Evolutionary conservation across 352 stramenopile genomes (phyloP).

Genomic region (Blastocystis sp.): DNA sequence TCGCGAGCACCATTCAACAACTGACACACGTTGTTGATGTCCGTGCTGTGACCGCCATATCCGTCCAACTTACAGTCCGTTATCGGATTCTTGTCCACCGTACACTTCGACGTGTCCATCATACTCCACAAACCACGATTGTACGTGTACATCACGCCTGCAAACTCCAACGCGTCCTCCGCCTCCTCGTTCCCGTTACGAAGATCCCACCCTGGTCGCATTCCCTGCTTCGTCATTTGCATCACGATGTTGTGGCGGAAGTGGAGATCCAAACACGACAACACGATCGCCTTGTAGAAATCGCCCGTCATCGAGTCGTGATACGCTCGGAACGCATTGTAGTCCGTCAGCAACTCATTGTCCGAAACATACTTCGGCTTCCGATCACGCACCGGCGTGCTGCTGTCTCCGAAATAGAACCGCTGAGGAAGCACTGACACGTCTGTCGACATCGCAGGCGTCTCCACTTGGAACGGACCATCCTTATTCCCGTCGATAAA

Average conservation of each 20-base stretch:
- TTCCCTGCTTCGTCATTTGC: slow-evolving; percentile 46
- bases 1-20: background rate
- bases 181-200: slow-evolving; percentile 1
- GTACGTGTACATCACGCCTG: slow-evolving; percentile 43
- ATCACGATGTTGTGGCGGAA: slow-evolving; percentile 51
- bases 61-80: slow-evolving; percentile 42
- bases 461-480: slow-evolving; percentile 52
- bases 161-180: slow-evolving; percentile 41
- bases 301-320: slow-evolving; percentile 35
- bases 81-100: slow-evolving; percentile 40
- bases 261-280: slow-evolving; percentile 38
- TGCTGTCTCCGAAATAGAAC: slow-evolving; percentile 22
- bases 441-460: slow-evolving; percentile 26
- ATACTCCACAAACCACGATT: slow-evolving; percentile 22
- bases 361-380: slow-evolving; percentile 39
- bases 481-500: slow-evolving; percentile 51
- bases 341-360: slow-evolving; percentile 40
- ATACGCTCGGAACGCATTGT: slow-evolving; percentile 23
- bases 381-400: background rate
- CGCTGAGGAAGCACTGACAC: slow-evolving; percentile 43
- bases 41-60: slow-evolving; percentile 47
- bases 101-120: slow-evolving; percentile 19
- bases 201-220: slow-evolving; percentile 39
- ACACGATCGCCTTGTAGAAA: slow-evolving; percentile 35
- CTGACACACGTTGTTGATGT: slow-evolving; percentile 41